Evolutionary conservation across 768 basidiomycete genomes (phyloP), one percentile per base, ranked within the genome.

Genomic region (Amanita inopinata): DNA sequence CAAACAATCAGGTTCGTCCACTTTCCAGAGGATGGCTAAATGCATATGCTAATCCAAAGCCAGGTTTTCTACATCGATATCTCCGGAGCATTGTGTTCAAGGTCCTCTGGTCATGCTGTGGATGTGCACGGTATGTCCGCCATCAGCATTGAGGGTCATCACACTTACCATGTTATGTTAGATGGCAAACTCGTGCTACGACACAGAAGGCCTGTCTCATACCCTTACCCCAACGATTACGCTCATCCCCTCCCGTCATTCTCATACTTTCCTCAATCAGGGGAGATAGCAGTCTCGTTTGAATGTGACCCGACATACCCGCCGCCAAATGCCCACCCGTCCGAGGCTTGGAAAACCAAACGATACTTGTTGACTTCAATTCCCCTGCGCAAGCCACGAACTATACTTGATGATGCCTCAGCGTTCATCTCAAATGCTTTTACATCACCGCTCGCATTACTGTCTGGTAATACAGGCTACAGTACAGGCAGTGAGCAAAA

Each of bases 41-140:
- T n/a, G n/a, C n/a, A n/a, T n/a, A n/a, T n/a, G n/a, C n/a, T n/a
- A n/a, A n/a, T n/a, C n/a, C n/a, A 23, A 31, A 25, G 34, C 4
- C 51, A 89, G 83, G 83, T 90, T 12, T 90, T 88, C 63, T 90
- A 85, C 63, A 74, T 90, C 40, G 88, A 91, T 56, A 71, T 74
- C 2, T 73, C 75, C 14, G 87, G 88, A 14, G 77, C 76, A 7
- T 60, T 90, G 31, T 90, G 84, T 56, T 85, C 87, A 6, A 72
- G 82, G 50, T 73, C 76, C 3, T 74, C 86, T 11, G 88, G 88
- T 0, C 86, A 89, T 60, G 88, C 86, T 5, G 63, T 91, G 27
- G 87, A 91, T 52, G 61, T 90, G 25, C 77, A 89, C 68, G 74
- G 86, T 35, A 28, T 36, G 35, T 27, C n/a, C 8, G 31, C 17